These are phyloP conservation scores for Saccharomyces hybrid DNA, from an alignment of 1,139 yeast genomes.

Conservation along the genomic window DNA sequence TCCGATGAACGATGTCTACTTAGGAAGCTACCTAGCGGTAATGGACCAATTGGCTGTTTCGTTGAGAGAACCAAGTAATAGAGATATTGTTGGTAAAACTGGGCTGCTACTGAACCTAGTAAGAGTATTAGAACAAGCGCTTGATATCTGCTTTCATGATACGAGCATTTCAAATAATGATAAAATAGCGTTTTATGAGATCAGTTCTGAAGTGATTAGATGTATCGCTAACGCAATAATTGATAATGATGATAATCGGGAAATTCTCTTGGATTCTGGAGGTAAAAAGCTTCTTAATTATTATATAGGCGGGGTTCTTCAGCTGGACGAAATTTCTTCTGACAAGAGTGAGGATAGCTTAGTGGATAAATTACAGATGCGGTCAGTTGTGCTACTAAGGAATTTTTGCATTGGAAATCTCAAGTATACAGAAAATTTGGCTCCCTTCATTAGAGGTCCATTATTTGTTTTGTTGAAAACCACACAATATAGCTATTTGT, in stretches of 20 bases:
- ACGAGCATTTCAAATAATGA: background rate
- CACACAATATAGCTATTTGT: conserved; percentile 9
- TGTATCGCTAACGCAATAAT: conserved; percentile 29
- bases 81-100: conserved; percentile 25
- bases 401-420: conserved; percentile 26
- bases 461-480: conserved; percentile 12
- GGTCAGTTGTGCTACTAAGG: conserved; percentile 23
- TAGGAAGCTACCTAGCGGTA: conserved; percentile 15
- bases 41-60: conserved; percentile 29
- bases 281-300: conserved; percentile 12
- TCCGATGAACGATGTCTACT: conserved; percentile 14
- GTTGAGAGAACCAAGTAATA: conserved; percentile 25
- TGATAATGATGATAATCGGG: conserved; percentile 28
- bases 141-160: conserved; percentile 14
- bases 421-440: conserved; percentile 12
- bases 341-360: conserved; percentile 8
- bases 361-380: conserved; percentile 19
- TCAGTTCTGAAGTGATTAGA: conserved; percentile 27
- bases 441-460: conserved; percentile 11
- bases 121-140: conserved; percentile 9
- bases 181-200: conserved; percentile 10
- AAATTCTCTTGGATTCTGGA: conserved; percentile 10
- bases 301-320: conserved; percentile 16
- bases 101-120: conserved; percentile 22
- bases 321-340: conserved; percentile 4